Conservation (phyloP, 2,329 filamentous ascomycete genomes). For the Ceratocystis smalleyi region DNA sequence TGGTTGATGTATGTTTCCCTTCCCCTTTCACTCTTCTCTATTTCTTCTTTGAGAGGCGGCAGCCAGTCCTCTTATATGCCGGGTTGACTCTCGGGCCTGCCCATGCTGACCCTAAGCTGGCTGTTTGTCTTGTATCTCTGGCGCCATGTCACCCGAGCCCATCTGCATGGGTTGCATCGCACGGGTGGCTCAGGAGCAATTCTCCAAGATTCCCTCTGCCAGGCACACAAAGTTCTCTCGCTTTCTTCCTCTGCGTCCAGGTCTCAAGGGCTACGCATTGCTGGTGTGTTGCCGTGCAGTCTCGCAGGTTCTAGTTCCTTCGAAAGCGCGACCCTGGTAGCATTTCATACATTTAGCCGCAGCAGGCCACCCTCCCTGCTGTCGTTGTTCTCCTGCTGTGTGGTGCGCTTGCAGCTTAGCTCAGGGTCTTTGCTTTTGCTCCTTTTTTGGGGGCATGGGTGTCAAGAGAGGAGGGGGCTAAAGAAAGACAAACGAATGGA, state of each 20-base stretch:
- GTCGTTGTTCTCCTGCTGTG: no score
- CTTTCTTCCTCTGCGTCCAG: not conserved
- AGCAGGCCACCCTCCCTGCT: no score
- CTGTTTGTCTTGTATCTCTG: not conserved
- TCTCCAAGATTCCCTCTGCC: not conserved
- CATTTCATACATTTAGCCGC: no score
- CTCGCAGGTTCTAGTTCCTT: not conserved
- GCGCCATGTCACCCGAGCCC: conserved; percentile 1
- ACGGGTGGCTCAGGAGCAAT: not conserved
- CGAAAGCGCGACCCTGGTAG: not conserved
- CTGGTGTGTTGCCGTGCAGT: not conserved
- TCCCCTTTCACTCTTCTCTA: not conserved
- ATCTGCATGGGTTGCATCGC: not conserved
- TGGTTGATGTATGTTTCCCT: no score
- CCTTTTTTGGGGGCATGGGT: no score
- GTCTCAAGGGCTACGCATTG: not conserved
- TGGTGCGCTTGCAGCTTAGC: no score
- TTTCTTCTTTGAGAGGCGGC: not conserved
- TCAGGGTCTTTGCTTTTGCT: no score
- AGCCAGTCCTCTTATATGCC: not conserved
- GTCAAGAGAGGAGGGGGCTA: no score
- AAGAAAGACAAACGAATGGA: no score
- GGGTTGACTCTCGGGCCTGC: not conserved
- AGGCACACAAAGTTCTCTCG: not conserved
- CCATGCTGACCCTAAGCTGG: not conserved